Evolutionary conservation across 1,284 basidiomycete species (phyloP), one percentile per base, ranked within the genome.

Genomic region (Leccinum proliferum): DNA sequence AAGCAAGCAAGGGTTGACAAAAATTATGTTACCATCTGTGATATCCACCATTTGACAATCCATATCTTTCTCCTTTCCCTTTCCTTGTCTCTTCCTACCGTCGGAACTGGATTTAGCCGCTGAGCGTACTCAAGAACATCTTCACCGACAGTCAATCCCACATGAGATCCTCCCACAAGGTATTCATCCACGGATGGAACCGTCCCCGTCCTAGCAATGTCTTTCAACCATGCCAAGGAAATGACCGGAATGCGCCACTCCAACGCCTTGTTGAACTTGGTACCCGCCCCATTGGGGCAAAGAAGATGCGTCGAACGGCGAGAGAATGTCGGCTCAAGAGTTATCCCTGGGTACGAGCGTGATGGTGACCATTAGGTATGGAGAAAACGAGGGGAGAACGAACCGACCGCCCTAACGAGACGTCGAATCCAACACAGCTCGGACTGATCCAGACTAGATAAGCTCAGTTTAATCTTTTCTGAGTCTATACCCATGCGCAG

Each of bases 221-320:
- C 74, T 6, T 77, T 77, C n/a, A 93, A 70, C 88, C 89, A 92
- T 10, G 73, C 72, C 74, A 87, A 77, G 55, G 79, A 78, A 12
- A 90, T 77, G 14, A 89, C 81, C 0, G 85, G 83, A 7, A 87
- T 82, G 5, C 77, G 77, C 90, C 92, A 92, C 67, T 90, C 83
- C 52, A 72, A 67, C 3, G 91, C 91, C 70, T 87, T 90, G n/a
- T 84, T 81, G 59, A 82, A 89, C 69, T 93, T 93, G 14, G 79
- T 75, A 11, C 92, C 92, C 0, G 70, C 76, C 1, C 80, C 82
- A 6, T 84, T 81, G 0, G 89, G 88, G 71, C 91, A 93, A 5
- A 93, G 75, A 2, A 93, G 78, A 67, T 92, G 88, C 0, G 90
- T 92, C 1, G 85, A 81, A 6, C 78, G 78, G 14, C 80, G 78